Conservation (phyloP, 2,329 filamentous ascomycete genomes). For the Talaromyces islandicus region DNA sequence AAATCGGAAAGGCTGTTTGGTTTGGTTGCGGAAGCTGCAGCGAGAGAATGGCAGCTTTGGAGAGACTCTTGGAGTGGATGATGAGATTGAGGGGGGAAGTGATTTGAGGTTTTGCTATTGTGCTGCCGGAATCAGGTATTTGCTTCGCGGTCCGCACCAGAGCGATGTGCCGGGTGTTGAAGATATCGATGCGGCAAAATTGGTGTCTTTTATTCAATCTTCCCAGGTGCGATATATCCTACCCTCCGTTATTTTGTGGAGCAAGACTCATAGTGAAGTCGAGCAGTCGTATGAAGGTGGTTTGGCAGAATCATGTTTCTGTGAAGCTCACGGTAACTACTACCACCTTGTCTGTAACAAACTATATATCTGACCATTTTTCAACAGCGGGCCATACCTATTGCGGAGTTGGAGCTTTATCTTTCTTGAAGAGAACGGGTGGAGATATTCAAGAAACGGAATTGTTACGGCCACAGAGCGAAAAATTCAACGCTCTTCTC, state of each 20-base stretch:
- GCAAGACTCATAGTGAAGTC: slow-evolving; percentile 21
- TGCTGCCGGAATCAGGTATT: slow-evolving; percentile 74
- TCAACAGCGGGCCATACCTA: slow-evolving; percentile 76
- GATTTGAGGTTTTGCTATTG: slow-evolving; percentile 88
- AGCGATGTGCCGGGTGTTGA: slow-evolving; percentile 51
- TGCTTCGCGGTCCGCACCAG: slow-evolving; percentile 60
- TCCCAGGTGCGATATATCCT: slow-evolving; percentile 46
- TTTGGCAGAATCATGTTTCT: slow-evolving; percentile 68
- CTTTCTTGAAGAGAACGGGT: slow-evolving; percentile 62
- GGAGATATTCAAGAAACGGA: slow-evolving; percentile 20
- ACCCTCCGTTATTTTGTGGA: not conserved
- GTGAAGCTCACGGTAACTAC: slow-evolving; percentile 76
- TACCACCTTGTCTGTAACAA: slow-evolving; percentile 7
- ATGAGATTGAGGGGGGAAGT: slow-evolving; percentile 64
- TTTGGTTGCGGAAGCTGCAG: slow-evolving; percentile 72
- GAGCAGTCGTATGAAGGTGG: slow-evolving; percentile 75
- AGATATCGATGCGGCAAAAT: slow-evolving; percentile 67
- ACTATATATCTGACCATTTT: slow-evolving; percentile 8
- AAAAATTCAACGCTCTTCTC: slow-evolving; percentile 32
- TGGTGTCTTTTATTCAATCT: slow-evolving; percentile 64
- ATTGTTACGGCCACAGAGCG: slow-evolving; percentile 22
- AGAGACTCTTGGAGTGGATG: slow-evolving; percentile 62
- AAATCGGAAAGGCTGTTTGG: slow-evolving; percentile 59
- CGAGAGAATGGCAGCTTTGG: slow-evolving; percentile 85
- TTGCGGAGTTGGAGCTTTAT: slow-evolving; percentile 73